Percentiles rank a stretch among this genome's conserved stretches.
phyloP scores from a whole-genome alignment of 2,329 filamentous ascomycete species.

The Coniochaeta pulveracea region DNA sequence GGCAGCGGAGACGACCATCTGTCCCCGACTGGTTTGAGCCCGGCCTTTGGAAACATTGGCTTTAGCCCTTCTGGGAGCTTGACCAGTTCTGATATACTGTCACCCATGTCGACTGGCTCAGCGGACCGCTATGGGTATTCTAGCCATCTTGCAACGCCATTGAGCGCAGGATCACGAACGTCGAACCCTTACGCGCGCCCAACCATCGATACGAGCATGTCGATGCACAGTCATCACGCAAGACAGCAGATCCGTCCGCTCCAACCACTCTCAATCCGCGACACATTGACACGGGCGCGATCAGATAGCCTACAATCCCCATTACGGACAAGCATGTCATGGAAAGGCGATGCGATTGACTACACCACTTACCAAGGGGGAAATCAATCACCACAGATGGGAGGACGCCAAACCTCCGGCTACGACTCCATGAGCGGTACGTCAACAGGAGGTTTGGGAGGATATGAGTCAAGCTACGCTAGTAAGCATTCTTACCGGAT shows the following conservation, averaged over 20 bases:
- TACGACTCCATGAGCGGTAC: slow-evolving; percentile 36
- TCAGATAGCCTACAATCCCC: slow-evolving; percentile 49
- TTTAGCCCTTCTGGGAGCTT: slow-evolving; percentile 45
- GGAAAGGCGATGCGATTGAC: slow-evolving; percentile 49
- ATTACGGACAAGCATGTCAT: slow-evolving; percentile 48
- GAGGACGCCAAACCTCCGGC: slow-evolving; percentile 33
- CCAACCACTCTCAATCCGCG: slow-evolving; percentile 47
- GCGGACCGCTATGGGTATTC: slow-evolving; percentile 43
- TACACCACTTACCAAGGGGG: slow-evolving; percentile 39
- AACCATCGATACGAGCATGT: slow-evolving; percentile 32
- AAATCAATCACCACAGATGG: slow-evolving; percentile 32
- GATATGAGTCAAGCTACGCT: slow-evolving; percentile 39
- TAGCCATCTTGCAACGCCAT: slow-evolving; percentile 32
- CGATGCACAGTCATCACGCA: slow-evolving; percentile 30
- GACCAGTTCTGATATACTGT: slow-evolving; percentile 41
- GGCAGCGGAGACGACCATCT: slow-evolving; percentile 57
- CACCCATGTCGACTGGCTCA: slow-evolving; percentile 43
- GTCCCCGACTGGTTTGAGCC: slow-evolving; percentile 55
- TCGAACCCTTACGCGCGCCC: slow-evolving; percentile 42
- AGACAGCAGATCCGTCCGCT: slow-evolving; percentile 37
- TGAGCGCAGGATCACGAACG: slow-evolving; percentile 35
- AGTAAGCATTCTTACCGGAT: slow-evolving; percentile 41
- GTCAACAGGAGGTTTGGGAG: slow-evolving; percentile 25
- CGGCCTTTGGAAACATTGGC: slow-evolving; percentile 54
- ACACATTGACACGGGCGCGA: slow-evolving; percentile 43